Evolutionary conservation across 495 filamentous ascomycete genomes (phyloP), one percentile per base, ranked within the genome.

Genomic region (Penicillium taxi): DNA sequence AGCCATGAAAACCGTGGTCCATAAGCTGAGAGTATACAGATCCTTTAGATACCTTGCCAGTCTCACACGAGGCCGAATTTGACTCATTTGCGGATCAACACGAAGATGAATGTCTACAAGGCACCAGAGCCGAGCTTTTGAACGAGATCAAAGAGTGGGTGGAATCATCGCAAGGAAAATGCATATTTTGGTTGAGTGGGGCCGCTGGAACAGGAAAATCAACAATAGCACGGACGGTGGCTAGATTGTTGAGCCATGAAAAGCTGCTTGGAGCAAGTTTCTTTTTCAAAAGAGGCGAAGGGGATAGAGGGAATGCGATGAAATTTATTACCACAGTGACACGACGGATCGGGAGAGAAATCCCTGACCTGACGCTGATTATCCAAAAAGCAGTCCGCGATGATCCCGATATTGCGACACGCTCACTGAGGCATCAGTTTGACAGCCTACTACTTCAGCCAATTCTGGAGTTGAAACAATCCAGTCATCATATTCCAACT

Each of bases 241-340:
- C 50, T 2, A 21, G 3, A 13, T 22, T 19, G 1, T 22, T 33
- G 1, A 33, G 23, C 5, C 1, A 5, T 5, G 18, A 22, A 3
- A 7, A 27, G 4, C 9, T 17, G 5, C 12, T 26, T 9, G 22
- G 4, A 9, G 24, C 9, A 1, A 28, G 23, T 23, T 37, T 37
- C 15, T 37, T 37, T 8, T 37, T 37, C 14, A 27, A 37, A 17
- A 37, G 23, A 28, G 61, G 64, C 13, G 59, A 63, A 5, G 52
- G 55, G 2, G 63, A 73, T 36, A 52, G 56, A 26, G 59, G 54
- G 3, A 55, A 50, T 25, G 62, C 61, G 6, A 43, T n/a, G 2
- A 53, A 48, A 21, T 50, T 74, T 33, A 59, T 75, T 28, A 42
- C 68, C 3, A 71, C 66, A 0, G 56, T 75, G 21, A 55, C 62